Evolutionary conservation across 768 basidiomycete genomes (phyloP).

Genomic region (Tricholoma saponaceum): DNA sequence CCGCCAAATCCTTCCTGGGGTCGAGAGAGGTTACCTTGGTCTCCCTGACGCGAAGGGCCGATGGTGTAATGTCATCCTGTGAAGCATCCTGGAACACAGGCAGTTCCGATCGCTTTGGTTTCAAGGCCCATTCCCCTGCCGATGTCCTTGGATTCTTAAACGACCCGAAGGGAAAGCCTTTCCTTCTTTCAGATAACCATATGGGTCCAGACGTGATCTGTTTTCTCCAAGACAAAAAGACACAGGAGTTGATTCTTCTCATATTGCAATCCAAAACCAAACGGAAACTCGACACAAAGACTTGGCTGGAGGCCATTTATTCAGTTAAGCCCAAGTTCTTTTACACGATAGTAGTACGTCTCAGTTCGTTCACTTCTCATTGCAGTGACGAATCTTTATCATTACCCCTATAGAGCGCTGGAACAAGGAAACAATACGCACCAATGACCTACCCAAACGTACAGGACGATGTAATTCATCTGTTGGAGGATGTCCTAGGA

Average conservation of each 20-base stretch:
- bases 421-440: conserved; percentile 6
- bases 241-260: conserved; percentile 13
- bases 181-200: conserved; percentile 9
- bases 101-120: not conserved
- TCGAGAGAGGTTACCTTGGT: conserved; percentile 3
- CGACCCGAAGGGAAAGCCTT: conserved; percentile 8
- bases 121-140: conserved; percentile 6
- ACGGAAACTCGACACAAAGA: conserved; percentile 1
- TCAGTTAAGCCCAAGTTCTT: conserved; percentile 6
- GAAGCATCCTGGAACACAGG: conserved; percentile 11
- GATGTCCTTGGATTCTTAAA: conserved; percentile 6
- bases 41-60: conserved; percentile 5
- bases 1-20: conserved; percentile 5
- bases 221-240: conserved; percentile 13
- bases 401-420: conserved; percentile 5
- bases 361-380: not conserved
- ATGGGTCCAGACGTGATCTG: conserved; percentile 14
- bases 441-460: conserved; percentile 6
- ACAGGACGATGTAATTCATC: conserved; percentile 3
- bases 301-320: conserved; percentile 6
- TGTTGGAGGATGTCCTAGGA: conserved; percentile 7
- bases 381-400: conserved; percentile 1
- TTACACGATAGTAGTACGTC: conserved; percentile 5
- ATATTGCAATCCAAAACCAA: conserved; percentile 7
- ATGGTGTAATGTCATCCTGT: conserved; percentile 7